Conservation (phyloP, 163 green algal genomes). For the Chloroidium sp. region DNA sequence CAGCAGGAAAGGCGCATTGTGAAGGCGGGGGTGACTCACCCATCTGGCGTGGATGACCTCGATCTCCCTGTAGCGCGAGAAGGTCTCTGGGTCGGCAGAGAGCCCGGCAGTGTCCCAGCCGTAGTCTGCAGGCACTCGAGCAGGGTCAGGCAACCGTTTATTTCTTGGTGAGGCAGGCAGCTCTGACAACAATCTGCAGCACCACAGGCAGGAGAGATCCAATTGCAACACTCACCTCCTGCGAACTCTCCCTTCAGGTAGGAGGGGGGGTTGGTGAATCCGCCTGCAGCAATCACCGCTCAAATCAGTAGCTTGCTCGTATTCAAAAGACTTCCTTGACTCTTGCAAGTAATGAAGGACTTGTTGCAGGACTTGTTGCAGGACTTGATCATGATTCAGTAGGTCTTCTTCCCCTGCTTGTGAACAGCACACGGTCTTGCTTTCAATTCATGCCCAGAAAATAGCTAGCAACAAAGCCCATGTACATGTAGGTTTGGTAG, state of each 20-base stretch:
- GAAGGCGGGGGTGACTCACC: constrained; percentile 35
- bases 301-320: neutral
- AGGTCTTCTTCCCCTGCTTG: neutral
- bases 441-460: neutral
- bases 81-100: constrained; percentile 72
- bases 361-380: no score
- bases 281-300: constrained; percentile 5
- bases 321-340: constrained; percentile 4
- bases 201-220: neutral
- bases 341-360: neutral
- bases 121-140: constrained; percentile 61
- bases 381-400: no score
- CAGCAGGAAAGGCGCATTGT: constrained; percentile 1
- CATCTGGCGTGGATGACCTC: constrained; percentile 55
- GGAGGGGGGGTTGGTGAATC: constrained; percentile 39
- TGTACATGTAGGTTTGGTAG: no score
- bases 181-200: neutral
- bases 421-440: neutral
- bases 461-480: neutral
- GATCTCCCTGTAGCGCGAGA: constrained; percentile 48
- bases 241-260: constrained; percentile 86
- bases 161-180: neutral
- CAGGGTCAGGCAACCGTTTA: neutral
- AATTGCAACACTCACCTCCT: constrained; percentile 30
- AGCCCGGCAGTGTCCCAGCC: constrained; percentile 86